Evolutionary conservation across 352 stramenopile species (phyloP), one percentile per base, ranked within the genome.

Genomic region (Globisporangium paddicum): DNA sequence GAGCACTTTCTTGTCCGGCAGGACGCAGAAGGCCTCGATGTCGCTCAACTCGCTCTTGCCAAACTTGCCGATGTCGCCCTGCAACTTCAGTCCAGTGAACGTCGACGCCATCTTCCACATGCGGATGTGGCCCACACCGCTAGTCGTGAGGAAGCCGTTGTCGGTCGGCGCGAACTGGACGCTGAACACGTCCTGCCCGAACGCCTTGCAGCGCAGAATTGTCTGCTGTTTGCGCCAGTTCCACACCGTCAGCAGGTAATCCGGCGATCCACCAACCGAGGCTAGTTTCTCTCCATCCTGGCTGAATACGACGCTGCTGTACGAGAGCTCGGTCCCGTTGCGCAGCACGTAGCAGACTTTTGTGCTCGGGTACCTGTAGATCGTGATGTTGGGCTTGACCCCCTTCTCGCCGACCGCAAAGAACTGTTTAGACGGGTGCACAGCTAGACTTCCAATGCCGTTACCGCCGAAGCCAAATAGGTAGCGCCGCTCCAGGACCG

Each of bases 51-150:
- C 95, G 23, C 91, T 86, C 57, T 97, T 97, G 62, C 95, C 95
- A 58, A 98, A 98, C 65, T 98, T 98, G 50, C 94, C 95, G 51
- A 98, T 98, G 54, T 97, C 89, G 10, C 95, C 95, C 74, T 98
- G 91, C 28, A 98, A 68, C 72, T 98, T 98, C 8, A 98, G 75
- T 3, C 95, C 94, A 10, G 95, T 98, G 62, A 98, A 98, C 30
- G 94, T 98, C n/a, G 77, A 77, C 32, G 95, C 91, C 90, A 98
- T 98, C 59, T 94, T 93, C 95, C 94, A 98, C 66, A 98, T 97
- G 3, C 94, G 89, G 62, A 98, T 97, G 66, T 98, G 94, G 2
- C 92, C 93, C 2, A 96, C 90, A 45, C 93, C 95, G 44, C 85
- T 96, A 0, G 94, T 98, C 10, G 87, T 93, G 23, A 98, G 75